phyloP scores from a whole-genome alignment of 129 eudicot genomes.

The Artemisia tridentata region DNA sequence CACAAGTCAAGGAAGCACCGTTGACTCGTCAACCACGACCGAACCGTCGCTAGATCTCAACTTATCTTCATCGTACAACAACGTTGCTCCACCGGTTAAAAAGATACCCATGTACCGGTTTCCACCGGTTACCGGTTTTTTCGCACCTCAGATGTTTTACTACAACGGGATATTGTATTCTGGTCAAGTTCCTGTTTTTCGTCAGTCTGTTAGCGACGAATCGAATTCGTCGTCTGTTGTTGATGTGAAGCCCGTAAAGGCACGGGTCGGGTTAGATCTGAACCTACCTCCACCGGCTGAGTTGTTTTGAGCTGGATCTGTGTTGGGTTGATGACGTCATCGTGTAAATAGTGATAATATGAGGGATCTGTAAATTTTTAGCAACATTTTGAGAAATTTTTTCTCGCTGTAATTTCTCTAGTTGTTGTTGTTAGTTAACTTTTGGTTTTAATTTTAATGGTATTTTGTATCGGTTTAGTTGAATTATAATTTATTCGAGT shows the following conservation, averaged over 20 bases:
- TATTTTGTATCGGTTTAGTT: conserved; percentile 16
- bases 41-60: conserved; percentile 36
- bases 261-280: conserved; percentile 26
- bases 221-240: conserved; percentile 32
- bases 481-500: not conserved
- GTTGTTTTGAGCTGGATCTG: not conserved
- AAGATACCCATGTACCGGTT: conserved; percentile 14
- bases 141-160: conserved; percentile 34
- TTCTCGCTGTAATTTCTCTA: conserved; percentile 23
- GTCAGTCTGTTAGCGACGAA: conserved; percentile 26
- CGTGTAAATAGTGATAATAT: conserved; percentile 18
- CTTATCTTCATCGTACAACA: conserved; percentile 8
- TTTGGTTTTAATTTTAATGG: conserved; percentile 20
- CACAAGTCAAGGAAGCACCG: conserved; percentile 37
- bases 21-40: conserved; percentile 22
- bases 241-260: conserved; percentile 19
- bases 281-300: conserved; percentile 37
- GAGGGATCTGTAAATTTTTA: conserved; percentile 2
- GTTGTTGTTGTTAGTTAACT: conserved; percentile 26
- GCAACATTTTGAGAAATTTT: conserved; percentile 30
- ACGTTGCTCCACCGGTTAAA: not conserved
- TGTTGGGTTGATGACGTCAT: not conserved
- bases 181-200: conserved; percentile 24
- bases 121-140: conserved; percentile 30
- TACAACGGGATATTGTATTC: conserved; percentile 19